Base-by-base conservation (phyloP, 2,329 filamentous ascomycete genomes). In the Aspergillus novoparasiticus region DNA sequence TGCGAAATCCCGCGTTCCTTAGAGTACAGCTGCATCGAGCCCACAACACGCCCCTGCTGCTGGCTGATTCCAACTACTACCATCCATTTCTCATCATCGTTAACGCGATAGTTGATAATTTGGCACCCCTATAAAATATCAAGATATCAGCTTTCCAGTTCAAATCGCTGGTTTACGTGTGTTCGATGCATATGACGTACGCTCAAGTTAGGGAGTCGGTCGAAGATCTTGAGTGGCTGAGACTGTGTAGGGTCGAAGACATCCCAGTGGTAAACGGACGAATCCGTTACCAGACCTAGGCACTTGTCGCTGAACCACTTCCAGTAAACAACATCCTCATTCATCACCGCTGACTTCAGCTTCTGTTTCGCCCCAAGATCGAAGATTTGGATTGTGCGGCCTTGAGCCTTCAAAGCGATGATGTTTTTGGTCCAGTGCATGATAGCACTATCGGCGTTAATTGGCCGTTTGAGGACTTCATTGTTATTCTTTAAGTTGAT, bases 91-190 rank as follows among this genome's bases (percentile, higher is more conserved):
- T 93, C 93, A 69, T 99, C 94, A 68, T 90, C 88, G 79, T 94
- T 97, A 72, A 96, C 92, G 71, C 94, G 93, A 83, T 99, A 99
- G 84, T 98, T 99, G 87, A 99, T 99, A 80, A 99, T 99, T 87
- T 99, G 95, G 81, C 93, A 96, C 69, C 90, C 91, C 92, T 96
- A 28, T 14, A 30, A 73, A 60, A 41, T 30, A 64, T 56, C 8
- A 61, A 54, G 59, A 21, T 51, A 57, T 66, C 39, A 66, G 59
- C 34, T 51, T n/a, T 32, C 48, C 28, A 14, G 28, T 19, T 14
- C 36, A 30, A n/a, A 30, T 36, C 10, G 39, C 16, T 41, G 3
- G 4, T 32, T 23, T 19, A n/a, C n/a, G 2, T n/a, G 21, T 28
- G 48, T 16, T 30, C 9, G 21, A 6, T 48, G 1, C 10, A 39